Conservation (phyloP, 2,329 filamentous ascomycete species). For the Phymatotrichopsis omnivora region DNA sequence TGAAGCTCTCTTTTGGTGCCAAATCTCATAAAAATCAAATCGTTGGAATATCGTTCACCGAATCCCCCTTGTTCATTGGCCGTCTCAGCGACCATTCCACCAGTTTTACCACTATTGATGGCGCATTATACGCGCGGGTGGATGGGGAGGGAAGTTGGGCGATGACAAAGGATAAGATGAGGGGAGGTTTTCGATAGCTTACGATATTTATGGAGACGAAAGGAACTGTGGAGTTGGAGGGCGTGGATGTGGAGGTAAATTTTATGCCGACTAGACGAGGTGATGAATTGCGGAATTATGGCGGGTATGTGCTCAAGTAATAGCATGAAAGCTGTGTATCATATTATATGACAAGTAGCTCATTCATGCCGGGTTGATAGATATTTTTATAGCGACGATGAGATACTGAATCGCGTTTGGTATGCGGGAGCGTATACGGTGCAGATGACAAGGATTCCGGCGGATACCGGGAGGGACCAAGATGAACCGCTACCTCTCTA, state of each 20-base stretch:
- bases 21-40: background rate
- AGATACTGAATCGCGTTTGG: slow-evolving; percentile 5
- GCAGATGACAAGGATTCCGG: slow-evolving; percentile 2
- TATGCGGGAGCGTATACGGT: slow-evolving; percentile 5
- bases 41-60: slow-evolving; percentile 6
- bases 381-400: slow-evolving; percentile 5
- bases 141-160: background rate
- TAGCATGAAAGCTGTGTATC: no score
- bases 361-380: no score
- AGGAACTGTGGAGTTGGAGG: background rate
- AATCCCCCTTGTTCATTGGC: slow-evolving; percentile 5
- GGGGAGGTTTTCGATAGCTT: background rate
- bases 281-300: background rate
- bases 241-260: background rate
- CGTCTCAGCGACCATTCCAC: background rate
- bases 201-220: background rate
- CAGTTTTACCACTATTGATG: background rate
- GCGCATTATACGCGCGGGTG: background rate
- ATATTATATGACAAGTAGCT: no score
- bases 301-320: background rate
- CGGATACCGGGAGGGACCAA: background rate
- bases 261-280: background rate
- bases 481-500: background rate
- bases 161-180: background rate
- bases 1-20: background rate